Evolutionary conservation across 139 green algal species (phyloP).

Genomic region (Eudorina sp.): DNA sequence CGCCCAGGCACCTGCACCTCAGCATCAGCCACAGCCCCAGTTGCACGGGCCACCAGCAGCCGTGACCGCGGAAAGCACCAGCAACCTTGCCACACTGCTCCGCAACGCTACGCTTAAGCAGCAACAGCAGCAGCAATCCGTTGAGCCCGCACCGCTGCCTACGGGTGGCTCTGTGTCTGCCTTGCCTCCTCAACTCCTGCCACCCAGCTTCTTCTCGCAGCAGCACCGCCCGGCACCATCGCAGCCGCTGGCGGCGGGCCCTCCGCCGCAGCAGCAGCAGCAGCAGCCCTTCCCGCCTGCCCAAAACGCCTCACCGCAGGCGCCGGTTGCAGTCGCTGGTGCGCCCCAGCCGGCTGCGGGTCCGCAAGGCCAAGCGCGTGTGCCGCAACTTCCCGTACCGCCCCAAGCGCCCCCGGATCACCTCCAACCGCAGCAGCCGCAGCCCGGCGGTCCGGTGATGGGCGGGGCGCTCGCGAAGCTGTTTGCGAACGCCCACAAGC

Average conservation of each 20-base stretch:
- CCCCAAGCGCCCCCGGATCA: neutral
- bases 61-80: neutral
- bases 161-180: neutral
- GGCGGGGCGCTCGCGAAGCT: constrained; percentile 32
- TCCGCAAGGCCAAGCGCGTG: neutral
- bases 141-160: neutral
- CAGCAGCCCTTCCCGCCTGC: neutral
- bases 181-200: neutral
- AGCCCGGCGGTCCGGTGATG: neutral
- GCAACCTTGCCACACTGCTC: constrained; percentile 50
- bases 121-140: constrained; percentile 18
- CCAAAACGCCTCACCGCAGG: neutral
- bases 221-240: neutral
- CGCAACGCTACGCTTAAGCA: constrained; percentile 46
- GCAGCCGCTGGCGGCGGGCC: constrained; percentile 11
- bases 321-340: neutral
- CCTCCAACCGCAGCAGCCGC: no score
- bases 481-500: constrained; percentile 42
- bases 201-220: constrained; percentile 36
- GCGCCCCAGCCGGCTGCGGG: neutral
- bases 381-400: neutral
- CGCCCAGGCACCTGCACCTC: neutral
- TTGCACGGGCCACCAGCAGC: neutral
- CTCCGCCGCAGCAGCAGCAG: constrained; percentile 1
- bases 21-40: neutral